Evolutionary conservation across 352 stramenopile species (phyloP), one percentile per base, ranked within the genome.

Genomic region (Globisporangium heterothallicum): DNA sequence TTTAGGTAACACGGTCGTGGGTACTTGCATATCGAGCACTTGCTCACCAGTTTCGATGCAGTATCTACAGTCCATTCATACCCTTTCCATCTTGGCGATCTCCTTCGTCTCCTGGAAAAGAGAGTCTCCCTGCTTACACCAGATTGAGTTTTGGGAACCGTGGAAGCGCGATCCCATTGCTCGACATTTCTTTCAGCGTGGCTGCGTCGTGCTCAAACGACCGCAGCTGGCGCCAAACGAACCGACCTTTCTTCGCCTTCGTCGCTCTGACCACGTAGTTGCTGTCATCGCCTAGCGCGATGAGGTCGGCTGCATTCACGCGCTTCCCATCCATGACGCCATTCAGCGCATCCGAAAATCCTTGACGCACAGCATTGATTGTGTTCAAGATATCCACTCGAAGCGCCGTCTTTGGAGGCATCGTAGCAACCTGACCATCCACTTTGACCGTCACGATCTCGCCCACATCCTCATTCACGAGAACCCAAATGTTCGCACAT

Each of bases 381-480:
- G 56, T 63, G 6, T 59, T 50, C 10, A 90, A 42, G 0, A 68
- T 56, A 22, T 71, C 48, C 16, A 79, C 40, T 4, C 59, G 67
- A 27, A 90, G 56, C 6, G 64, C 64, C 34, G 67, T 81, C 48
- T 78, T 78, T 8, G 38, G 51, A 2, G 76, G 76, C 43, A 88
- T 74, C 7, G 53, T 59, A 1, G 68, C 61, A 21, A 81, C 62
- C 56, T 84, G 70, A 6, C 70, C 66, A 24, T 86, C 72, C 19
- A 92, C 66, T 47, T 87, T 84, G 32, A 89, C 59, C 6, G 72
- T 59, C 21, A 87, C 52, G 34, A 89, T 87, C 52, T 88, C 74
- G 5, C 65, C 62, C 19, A 57, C 59, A 19, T 25, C 19, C 7
- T 49, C 35, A 47, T 90, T 73, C 45, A 88, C 74, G 42, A 79